Conservation (phyloP, 2,329 filamentous ascomycete genomes). For the Magnaporthiopsis rhizophila region DNA sequence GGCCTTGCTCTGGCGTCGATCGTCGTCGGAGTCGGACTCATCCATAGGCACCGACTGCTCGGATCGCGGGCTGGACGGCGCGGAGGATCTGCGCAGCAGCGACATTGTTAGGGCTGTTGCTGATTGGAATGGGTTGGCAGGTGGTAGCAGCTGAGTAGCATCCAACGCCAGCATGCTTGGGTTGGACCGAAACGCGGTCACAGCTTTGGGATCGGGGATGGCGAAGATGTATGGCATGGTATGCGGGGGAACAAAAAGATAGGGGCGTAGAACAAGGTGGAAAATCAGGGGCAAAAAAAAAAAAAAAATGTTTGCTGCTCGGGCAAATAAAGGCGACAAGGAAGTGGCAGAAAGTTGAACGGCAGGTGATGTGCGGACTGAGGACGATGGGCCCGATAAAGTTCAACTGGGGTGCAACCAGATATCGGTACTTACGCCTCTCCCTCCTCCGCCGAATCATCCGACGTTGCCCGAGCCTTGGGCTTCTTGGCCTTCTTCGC, state of each 20-base stretch:
- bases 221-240: not conserved
- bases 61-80: conserved; percentile 63
- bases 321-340: not conserved
- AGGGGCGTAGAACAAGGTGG: not conserved
- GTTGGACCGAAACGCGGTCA: not conserved
- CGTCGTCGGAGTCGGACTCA: conserved; percentile 74
- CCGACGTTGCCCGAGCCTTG: conserved; percentile 39
- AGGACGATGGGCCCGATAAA: not conserved
- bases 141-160: not conserved
- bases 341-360: not conserved
- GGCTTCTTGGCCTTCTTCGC: conserved; percentile 36
- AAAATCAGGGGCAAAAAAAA: not conserved
- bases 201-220: not conserved
- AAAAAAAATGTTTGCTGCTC: not conserved
- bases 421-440: conserved; percentile 63
- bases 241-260: not conserved
- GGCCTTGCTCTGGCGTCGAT: conserved; percentile 31
- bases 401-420: not conserved
- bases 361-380: not conserved
- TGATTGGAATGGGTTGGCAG: not conserved
- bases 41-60: conserved; percentile 83
- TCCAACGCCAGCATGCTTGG: not conserved
- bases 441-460: conserved; percentile 60
- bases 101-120: not conserved
- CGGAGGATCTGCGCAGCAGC: conserved; percentile 51